Conservation (phyloP, 2,329 filamentous ascomycete genomes). For the Epichloe bromicola region DNA sequence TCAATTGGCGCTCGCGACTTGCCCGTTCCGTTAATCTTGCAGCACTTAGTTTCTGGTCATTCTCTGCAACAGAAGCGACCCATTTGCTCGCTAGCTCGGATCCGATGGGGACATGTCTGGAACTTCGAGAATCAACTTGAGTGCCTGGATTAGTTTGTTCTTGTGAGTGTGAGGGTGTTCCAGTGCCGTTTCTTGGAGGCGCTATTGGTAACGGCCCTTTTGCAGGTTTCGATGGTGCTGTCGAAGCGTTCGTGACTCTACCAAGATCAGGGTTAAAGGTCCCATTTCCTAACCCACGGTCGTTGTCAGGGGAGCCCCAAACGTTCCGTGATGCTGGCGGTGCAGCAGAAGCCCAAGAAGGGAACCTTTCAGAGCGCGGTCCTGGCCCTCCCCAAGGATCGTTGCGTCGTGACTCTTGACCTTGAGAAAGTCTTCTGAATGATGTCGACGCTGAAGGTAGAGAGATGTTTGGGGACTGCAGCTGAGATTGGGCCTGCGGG, state of each 20-base stretch:
- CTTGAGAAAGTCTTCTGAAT: slow-evolving; percentile 19
- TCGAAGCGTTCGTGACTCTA: slow-evolving; percentile 28
- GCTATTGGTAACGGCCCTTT: slow-evolving; percentile 33
- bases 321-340: slow-evolving; percentile 45
- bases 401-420: slow-evolving; percentile 19
- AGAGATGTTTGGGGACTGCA: slow-evolving; percentile 8
- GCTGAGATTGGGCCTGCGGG: slow-evolving; percentile 4
- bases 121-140: slow-evolving; percentile 18
- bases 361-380: slow-evolving; percentile 33
- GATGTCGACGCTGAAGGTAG: slow-evolving; percentile 8
- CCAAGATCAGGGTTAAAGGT: slow-evolving; percentile 56
- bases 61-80: slow-evolving; percentile 29
- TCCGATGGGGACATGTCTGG: slow-evolving; percentile 16
- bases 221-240: slow-evolving; percentile 19
- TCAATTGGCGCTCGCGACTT: slow-evolving; percentile 30
- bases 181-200: slow-evolving; percentile 16
- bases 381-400: slow-evolving; percentile 26
- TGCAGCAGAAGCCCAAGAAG: slow-evolving; percentile 34
- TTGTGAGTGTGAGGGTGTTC: slow-evolving; percentile 8
- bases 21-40: slow-evolving; percentile 25
- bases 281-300: slow-evolving; percentile 63
- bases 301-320: slow-evolving; percentile 62
- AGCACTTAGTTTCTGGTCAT: slow-evolving; percentile 31
- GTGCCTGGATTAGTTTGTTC: slow-evolving; percentile 12
- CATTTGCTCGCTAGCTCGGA: slow-evolving; percentile 28